phyloP scores from a whole-genome alignment of 345 rosid genomes.

The Viola odorata region DNA sequence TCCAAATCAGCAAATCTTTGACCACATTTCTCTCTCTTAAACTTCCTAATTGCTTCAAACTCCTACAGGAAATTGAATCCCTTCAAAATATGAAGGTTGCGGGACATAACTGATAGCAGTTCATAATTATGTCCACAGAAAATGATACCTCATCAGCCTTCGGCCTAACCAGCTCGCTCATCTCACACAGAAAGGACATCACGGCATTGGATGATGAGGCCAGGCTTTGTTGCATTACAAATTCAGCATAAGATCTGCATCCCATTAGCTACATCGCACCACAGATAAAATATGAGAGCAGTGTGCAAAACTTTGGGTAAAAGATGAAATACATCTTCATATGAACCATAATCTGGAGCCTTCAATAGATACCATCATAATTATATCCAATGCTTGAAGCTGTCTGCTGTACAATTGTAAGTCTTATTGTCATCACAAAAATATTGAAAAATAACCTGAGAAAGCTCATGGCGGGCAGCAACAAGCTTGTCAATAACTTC shows the following conservation, averaged over 20 bases:
- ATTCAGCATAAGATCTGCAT: conserved; percentile 69
- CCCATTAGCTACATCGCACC: conserved; percentile 56
- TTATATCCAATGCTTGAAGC: not conserved
- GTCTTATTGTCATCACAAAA: no score
- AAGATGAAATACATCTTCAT: no score
- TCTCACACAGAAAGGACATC: conserved; percentile 66
- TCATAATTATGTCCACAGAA: conserved; percentile 8
- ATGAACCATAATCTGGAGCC: not conserved
- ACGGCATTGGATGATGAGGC: conserved; percentile 79
- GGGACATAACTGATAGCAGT: not conserved
- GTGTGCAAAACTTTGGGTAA: no score
- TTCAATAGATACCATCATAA: not conserved
- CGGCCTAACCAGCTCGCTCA: conserved; percentile 67
- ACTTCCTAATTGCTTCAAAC: conserved; percentile 50
- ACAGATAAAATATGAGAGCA: no score
- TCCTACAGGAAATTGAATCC: conserved; percentile 43
- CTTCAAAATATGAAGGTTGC: not conserved
- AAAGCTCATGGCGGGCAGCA: conserved; percentile 76
- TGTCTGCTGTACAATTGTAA: no score
- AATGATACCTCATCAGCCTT: conserved; percentile 70
- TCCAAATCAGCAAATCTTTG: conserved; percentile 49
- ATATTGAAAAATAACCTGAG: conserved; percentile 48
- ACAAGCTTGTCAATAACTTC: conserved; percentile 70
- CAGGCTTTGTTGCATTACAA: conserved; percentile 60
- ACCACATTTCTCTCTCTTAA: conserved; percentile 60